Evolutionary conservation across 2,329 filamentous ascomycete genomes (phyloP).

Genomic region (Beauveria australis): DNA sequence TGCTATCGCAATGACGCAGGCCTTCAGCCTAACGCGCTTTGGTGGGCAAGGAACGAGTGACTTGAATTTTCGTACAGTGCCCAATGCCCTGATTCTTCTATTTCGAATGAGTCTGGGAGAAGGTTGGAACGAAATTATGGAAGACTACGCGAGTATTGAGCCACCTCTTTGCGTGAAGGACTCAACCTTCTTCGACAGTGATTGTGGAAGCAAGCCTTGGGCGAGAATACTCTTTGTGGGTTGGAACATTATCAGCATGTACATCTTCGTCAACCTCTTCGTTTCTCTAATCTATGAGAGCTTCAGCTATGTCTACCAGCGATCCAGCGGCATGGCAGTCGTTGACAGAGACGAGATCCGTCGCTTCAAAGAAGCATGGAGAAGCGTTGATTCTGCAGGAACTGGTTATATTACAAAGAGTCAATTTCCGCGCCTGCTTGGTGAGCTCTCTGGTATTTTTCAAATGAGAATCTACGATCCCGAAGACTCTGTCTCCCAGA

Average conservation of each 20-base stretch:
- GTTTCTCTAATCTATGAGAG: slow-evolving; percentile 98
- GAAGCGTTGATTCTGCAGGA: slow-evolving; percentile 85
- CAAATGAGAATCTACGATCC: slow-evolving; percentile 94
- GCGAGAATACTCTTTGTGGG: slow-evolving; percentile 82
- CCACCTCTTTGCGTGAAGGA: slow-evolving; percentile 73
- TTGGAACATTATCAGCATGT: slow-evolving; percentile 99
- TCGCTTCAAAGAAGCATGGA: slow-evolving; percentile 97
- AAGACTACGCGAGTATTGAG: slow-evolving; percentile 77
- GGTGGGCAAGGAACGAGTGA: slow-evolving; percentile 64
- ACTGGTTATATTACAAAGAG: slow-evolving; percentile 88
- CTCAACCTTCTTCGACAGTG: slow-evolving; percentile 69
- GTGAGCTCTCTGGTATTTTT: slow-evolving; percentile 89
- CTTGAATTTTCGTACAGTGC: slow-evolving; percentile 87
- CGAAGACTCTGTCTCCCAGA: slow-evolving; percentile 76
- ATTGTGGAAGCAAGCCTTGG: slow-evolving; percentile 88
- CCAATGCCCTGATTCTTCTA: slow-evolving; percentile 85
- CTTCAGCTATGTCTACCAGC: slow-evolving; percentile 98
- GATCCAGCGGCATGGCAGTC: slow-evolving; percentile 83
- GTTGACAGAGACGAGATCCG: slow-evolving; percentile 91
- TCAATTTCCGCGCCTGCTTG: slow-evolving; percentile 77
- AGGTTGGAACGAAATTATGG: slow-evolving; percentile 95
- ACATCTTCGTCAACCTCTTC: slow-evolving; percentile 97
- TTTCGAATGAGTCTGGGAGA: slow-evolving; percentile 92
- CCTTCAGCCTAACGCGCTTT: slow-evolving; percentile 90
- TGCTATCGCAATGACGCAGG: slow-evolving; percentile 91